Evolutionary conservation across 257 asterid genomes (phyloP).

Genomic region (Nicotiana tabacum): DNA sequence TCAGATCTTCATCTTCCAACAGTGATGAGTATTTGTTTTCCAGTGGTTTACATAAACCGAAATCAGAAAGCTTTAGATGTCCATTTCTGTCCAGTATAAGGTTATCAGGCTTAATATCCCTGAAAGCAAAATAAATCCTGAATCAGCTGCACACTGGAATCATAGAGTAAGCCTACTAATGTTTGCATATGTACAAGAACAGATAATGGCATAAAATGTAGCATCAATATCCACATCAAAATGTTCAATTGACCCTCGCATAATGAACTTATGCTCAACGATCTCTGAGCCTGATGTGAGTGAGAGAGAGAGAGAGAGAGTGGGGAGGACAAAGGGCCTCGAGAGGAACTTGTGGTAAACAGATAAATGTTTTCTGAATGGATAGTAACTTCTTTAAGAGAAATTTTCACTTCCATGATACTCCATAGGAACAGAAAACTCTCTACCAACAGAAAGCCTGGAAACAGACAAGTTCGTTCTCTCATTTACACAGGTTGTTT

Average conservation of each 20-base stretch:
- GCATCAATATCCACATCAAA: not conserved
- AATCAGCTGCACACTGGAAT: constrained; percentile 22
- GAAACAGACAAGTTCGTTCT: not conserved
- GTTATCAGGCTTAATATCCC: constrained; percentile 98
- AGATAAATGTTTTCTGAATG: not conserved
- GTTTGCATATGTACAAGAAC: not conserved
- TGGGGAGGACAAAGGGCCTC: not conserved
- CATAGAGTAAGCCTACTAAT: constrained; percentile 14
- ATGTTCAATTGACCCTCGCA: not conserved
- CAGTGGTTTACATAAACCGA: constrained; percentile 59
- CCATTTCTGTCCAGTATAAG: constrained; percentile 88
- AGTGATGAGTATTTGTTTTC: constrained; percentile 78
- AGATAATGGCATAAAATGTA: not conserved
- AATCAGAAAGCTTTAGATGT: constrained; percentile 92
- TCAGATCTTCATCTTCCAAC: constrained; percentile 70
- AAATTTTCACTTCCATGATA: no score
- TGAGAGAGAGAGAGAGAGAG: not conserved
- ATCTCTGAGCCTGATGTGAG: not conserved
- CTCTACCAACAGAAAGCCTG: not conserved
- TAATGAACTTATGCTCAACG: not conserved
- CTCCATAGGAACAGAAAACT: not conserved
- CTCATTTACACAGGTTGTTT: not conserved
- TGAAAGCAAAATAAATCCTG: constrained; percentile 23
- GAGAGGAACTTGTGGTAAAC: not conserved
- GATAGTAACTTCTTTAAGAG: not conserved